Percentiles rank a stretch among this genome's conserved stretches.
These are phyloP conservation scores for Eutrema yunnanense DNA, from an alignment of 345 rosid genomes.

Conservation along the genomic window DNA sequence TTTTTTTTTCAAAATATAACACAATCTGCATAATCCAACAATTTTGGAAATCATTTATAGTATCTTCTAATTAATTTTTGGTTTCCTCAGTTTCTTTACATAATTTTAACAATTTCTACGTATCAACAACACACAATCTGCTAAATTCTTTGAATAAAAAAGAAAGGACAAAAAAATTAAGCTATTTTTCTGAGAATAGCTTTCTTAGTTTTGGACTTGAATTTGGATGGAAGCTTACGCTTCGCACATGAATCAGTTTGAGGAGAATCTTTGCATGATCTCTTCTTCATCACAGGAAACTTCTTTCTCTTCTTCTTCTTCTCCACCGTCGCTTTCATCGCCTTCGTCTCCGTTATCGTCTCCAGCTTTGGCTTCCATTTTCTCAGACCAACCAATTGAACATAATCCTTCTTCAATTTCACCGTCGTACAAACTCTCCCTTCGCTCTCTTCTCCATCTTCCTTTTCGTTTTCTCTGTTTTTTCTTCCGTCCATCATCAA, in stretches of 20 bases:
- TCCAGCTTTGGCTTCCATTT: slow-evolving; percentile 88
- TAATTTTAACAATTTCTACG: slow-evolving; percentile 13
- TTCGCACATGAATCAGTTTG: slow-evolving; percentile 24
- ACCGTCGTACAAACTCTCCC: slow-evolving; percentile 60
- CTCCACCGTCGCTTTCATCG: slow-evolving; percentile 28
- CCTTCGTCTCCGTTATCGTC: slow-evolving; percentile 50
- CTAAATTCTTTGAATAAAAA: not conserved
- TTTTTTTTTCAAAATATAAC: not conserved
- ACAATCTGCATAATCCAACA: not conserved
- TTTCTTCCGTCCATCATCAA: slow-evolving; percentile 43
- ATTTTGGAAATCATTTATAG: not conserved
- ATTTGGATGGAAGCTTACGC: slow-evolving; percentile 23
- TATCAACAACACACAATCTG: slow-evolving; percentile 14
- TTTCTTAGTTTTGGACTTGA: slow-evolving; percentile 38
- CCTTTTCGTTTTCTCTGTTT: not conserved
- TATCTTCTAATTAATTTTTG: not conserved
- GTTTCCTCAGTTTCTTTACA: slow-evolving; percentile 13
- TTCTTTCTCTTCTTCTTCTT: slow-evolving; percentile 23
- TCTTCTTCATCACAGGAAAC: slow-evolving; percentile 45
- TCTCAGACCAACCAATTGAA: slow-evolving; percentile 44
- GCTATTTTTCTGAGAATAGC: not conserved
- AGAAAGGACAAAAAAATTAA: not conserved
- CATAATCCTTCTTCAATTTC: slow-evolving; percentile 60
- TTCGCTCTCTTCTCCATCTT: not conserved
- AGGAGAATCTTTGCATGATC: slow-evolving; percentile 18